Percentiles rank a stretch among this genome's conserved stretches.
Conservation (phyloP, 1,139 yeast genomes). For the Candida glucosophila region DNA sequence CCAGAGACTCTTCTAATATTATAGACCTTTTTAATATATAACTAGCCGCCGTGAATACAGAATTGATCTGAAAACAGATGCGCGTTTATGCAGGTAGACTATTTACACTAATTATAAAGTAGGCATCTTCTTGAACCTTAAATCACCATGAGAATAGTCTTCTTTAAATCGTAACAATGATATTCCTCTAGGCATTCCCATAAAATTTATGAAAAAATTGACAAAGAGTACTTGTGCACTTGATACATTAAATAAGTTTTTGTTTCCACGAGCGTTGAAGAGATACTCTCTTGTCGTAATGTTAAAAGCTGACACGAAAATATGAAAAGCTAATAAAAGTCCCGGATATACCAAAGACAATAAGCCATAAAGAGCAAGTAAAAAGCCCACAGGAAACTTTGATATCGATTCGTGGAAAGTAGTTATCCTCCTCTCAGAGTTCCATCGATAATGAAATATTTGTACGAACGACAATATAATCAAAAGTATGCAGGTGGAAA, state of each 20-base stretch:
- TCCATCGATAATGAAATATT: conserved; percentile 15
- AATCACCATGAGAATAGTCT: conserved; percentile 30
- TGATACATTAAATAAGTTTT: conserved; percentile 27
- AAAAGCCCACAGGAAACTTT: conserved; percentile 33
- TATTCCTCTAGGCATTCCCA: conserved; percentile 40
- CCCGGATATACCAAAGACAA: conserved; percentile 46
- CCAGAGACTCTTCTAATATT: not conserved
- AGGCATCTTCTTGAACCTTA: conserved; percentile 27
- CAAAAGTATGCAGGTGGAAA: conserved; percentile 14
- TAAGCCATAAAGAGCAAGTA: conserved; percentile 39
- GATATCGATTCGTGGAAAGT: conserved; percentile 15
- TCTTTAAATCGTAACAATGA: conserved; percentile 30
- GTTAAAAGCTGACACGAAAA: conserved; percentile 46
- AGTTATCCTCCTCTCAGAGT: conserved; percentile 3
- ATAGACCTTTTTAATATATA: not conserved
- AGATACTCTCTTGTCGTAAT: conserved; percentile 67
- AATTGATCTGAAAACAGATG: not conserved
- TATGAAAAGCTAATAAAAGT: conserved; percentile 44
- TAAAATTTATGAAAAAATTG: conserved; percentile 42
- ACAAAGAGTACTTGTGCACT: conserved; percentile 7
- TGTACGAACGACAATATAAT: conserved; percentile 19
- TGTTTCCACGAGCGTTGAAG: conserved; percentile 22
- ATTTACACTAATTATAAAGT: not conserved
- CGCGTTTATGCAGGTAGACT: conserved; percentile 1
- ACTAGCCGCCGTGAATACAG: conserved; percentile 1